A percentile compares a stretch with the other conserved stretches of the same genome.
phyloP scores from a whole-genome alignment of 2,329 filamentous ascomycete genomes.

The Phialemoniopsis sp. region DNA sequence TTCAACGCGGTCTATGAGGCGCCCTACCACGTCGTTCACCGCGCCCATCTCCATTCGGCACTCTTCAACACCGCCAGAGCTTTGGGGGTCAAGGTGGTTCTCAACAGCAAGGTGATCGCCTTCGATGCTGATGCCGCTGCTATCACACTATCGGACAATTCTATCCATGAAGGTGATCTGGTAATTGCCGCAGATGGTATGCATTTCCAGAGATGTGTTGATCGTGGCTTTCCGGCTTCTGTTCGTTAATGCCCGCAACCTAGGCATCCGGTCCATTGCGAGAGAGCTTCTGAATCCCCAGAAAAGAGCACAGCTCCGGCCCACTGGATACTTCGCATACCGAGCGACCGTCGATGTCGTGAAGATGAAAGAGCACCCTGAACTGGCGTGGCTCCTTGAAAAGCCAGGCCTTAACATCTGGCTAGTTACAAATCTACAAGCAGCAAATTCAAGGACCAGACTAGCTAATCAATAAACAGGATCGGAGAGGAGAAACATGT shows the following conservation, averaged over 20 bases:
- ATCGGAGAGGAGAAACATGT: conserved; percentile 35
- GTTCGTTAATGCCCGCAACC: too few relatives aligned
- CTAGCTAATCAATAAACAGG: conserved; percentile 15
- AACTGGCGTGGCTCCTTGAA: conserved; percentile 31
- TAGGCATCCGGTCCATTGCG: conserved; percentile 24
- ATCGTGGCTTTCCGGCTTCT: not conserved
- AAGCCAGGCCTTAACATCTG: conserved; percentile 32
- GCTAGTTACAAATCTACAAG: too few relatives aligned
- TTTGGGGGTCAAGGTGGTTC: conserved; percentile 15
- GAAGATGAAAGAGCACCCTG: conserved; percentile 27
- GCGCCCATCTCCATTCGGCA: conserved; percentile 23
- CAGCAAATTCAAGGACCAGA: too few relatives aligned
- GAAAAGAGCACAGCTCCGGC: conserved; percentile 8
- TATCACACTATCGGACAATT: conserved; percentile 15
- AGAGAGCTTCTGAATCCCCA: conserved; percentile 9
- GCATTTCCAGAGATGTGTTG: too few relatives aligned
- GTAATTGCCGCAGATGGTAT: conserved; percentile 29
- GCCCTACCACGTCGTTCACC: conserved; percentile 24
- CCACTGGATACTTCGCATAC: conserved; percentile 35
- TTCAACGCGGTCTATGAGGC: conserved; percentile 21
- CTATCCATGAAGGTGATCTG: conserved; percentile 19
- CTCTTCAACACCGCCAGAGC: conserved; percentile 17
- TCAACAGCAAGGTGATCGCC: conserved; percentile 12
- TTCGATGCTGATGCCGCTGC: conserved; percentile 15
- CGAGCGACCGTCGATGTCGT: conserved; percentile 33